phyloP scores from a whole-genome alignment of 129 eudicot genomes.

The Chrysanthemum lavandulifolium region DNA sequence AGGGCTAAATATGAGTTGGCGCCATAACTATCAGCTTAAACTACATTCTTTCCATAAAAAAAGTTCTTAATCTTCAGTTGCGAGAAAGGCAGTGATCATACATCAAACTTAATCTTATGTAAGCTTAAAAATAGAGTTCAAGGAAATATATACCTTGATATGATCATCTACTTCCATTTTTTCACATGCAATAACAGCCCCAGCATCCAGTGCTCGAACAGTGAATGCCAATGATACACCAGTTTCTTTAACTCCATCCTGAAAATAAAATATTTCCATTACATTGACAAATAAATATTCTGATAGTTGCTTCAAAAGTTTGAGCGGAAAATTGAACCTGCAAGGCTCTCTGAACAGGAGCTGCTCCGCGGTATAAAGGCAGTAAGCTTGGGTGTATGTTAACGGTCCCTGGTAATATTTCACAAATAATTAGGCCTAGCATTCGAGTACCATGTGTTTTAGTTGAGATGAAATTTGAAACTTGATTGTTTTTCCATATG shows the following conservation, averaged over 20 bases:
- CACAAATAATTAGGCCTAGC: background rate
- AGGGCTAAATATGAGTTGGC: no score
- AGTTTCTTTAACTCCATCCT: slow-evolving; percentile 95
- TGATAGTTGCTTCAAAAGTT: background rate
- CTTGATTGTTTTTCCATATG: background rate
- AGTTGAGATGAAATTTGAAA: background rate
- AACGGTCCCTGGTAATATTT: slow-evolving; percentile 69
- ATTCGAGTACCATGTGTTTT: slow-evolving; percentile 5
- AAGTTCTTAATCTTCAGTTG: background rate
- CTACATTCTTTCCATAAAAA: no score
- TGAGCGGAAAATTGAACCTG: slow-evolving; percentile 52
- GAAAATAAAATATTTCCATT: slow-evolving; percentile 9
- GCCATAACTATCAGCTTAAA: no score
- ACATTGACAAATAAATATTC: background rate
- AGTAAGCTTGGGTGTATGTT: slow-evolving; percentile 95
- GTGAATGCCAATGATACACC: slow-evolving; percentile 95
- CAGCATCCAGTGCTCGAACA: slow-evolving; percentile 84
- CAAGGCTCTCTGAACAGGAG: slow-evolving; percentile 98
- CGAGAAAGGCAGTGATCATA: background rate
- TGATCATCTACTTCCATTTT: slow-evolving; percentile 69
- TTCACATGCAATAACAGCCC: slow-evolving; percentile 74
- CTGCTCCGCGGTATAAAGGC: slow-evolving; percentile 96
- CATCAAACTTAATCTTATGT: background rate
- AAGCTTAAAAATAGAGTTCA: background rate
- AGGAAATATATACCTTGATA: slow-evolving; percentile 51